phyloP scores from a whole-genome alignment of 257 asterid genomes.

The Knoxia roxburghii region DNA sequence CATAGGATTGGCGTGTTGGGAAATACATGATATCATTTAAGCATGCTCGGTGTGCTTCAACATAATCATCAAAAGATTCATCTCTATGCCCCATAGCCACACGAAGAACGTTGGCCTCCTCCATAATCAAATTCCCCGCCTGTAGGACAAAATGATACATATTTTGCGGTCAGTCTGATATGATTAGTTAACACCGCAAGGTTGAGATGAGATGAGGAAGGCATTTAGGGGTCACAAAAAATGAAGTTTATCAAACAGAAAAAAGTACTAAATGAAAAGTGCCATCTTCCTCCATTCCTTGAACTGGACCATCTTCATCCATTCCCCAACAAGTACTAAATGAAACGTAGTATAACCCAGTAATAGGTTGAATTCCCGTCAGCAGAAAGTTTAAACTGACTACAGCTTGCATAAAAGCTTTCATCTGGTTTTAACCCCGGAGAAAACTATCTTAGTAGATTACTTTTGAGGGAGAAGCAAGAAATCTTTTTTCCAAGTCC shows the following conservation, averaged over 20 bases:
- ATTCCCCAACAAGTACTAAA: neutral
- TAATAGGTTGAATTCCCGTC: neutral
- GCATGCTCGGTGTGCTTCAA: constrained; percentile 81
- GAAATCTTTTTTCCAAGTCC: neutral
- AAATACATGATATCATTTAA: constrained; percentile 80
- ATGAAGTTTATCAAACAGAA: neutral
- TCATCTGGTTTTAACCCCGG: neutral
- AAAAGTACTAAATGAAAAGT: too few species aligned
- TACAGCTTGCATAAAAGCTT: neutral
- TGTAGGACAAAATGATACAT: constrained; percentile 18
- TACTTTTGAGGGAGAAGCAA: neutral
- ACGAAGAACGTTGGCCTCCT: constrained; percentile 51
- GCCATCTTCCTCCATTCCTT: too few species aligned
- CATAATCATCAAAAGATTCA: constrained; percentile 67
- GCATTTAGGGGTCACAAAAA: neutral
- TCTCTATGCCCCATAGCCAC: constrained; percentile 84
- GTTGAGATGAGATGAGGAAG: too few species aligned
- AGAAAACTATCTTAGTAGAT: neutral
- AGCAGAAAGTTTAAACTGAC: neutral
- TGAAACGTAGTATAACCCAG: neutral
- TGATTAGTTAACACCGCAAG: neutral
- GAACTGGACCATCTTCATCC: too few species aligned
- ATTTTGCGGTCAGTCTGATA: neutral
- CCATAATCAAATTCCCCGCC: constrained; percentile 71
- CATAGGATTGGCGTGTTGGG: constrained; percentile 74